Evolutionary conservation across 2,329 filamentous ascomycete genomes (phyloP).

Genomic region (Colletotrichum magnum): DNA sequence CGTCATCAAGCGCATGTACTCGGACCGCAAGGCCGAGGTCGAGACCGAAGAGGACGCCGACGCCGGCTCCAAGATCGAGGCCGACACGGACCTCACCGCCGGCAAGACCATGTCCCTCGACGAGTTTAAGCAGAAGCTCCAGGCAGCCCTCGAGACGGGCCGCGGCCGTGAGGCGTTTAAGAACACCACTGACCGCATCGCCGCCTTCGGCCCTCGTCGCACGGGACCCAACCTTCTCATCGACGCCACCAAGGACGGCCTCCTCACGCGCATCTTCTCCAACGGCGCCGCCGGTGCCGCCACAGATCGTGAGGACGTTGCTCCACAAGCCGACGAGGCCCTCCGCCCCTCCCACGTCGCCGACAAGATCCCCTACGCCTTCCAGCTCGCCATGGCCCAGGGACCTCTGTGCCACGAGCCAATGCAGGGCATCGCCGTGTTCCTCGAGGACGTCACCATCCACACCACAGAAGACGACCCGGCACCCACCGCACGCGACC

Average conservation of each 20-base stretch:
- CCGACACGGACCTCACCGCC: constrained; percentile 69
- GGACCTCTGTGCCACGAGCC: constrained; percentile 94
- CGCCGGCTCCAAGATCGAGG: constrained; percentile 52
- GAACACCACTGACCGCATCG: constrained; percentile 82
- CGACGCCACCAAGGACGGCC: constrained; percentile 80
- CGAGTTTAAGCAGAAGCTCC: constrained; percentile 84
- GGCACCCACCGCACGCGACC: constrained; percentile 70
- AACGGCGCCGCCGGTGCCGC: constrained; percentile 49
- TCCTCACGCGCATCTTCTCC: constrained; percentile 79
- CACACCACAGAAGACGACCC: constrained; percentile 63
- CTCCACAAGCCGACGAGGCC: constrained; percentile 60
- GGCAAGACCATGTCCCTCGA: constrained; percentile 76
- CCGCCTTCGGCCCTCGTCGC: constrained; percentile 89
- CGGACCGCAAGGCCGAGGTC: constrained; percentile 70
- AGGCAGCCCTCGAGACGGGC: constrained; percentile 76
- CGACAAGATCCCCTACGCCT: constrained; percentile 93
- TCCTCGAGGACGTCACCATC: constrained; percentile 84
- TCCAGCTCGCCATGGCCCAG: constrained; percentile 91
- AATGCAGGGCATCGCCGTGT: constrained; percentile 91
- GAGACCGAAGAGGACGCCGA: constrained; percentile 53
- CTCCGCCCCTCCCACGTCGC: constrained; percentile 78
- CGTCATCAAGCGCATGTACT: constrained; percentile 84
- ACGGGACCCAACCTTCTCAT: constrained; percentile 91
- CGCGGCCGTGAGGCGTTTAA: constrained; percentile 85
- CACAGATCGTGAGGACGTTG: constrained; percentile 48